These are phyloP conservation scores for Allomyces javanicus DNA, from an alignment of 192 early-diverging fungal species.

Conservation along the genomic window DNA sequence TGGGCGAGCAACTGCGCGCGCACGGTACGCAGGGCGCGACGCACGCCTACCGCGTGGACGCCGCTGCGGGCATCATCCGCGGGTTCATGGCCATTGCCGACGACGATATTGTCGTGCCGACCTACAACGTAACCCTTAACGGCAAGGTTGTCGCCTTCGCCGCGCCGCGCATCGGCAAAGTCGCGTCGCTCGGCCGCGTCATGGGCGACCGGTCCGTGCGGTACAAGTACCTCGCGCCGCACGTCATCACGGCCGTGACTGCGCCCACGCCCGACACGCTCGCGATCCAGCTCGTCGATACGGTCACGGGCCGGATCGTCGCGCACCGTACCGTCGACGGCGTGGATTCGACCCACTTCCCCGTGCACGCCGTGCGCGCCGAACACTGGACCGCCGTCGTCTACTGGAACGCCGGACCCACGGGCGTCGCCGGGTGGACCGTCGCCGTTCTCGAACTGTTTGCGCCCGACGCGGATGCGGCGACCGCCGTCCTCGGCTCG, in stretches of 20 bases:
- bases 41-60: too few species aligned
- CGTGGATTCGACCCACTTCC: constrained; percentile 21
- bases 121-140: too few species aligned
- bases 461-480: constrained; percentile 50
- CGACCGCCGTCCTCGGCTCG: constrained; percentile 45
- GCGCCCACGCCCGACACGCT: constrained; percentile 20
- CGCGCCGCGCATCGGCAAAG: constrained; percentile 7
- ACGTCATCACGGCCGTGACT: constrained; percentile 59
- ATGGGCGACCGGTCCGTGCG: constrained; percentile 84
- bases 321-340: constrained; percentile 44
- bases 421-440: constrained; percentile 32
- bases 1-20: too few species aligned
- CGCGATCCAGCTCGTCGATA: constrained; percentile 64
- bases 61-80: too few species aligned
- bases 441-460: constrained; percentile 70
- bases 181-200: constrained; percentile 80
- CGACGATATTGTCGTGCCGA: too few species aligned
- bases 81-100: too few species aligned
- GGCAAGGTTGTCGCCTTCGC: too few species aligned
- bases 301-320: constrained; percentile 66
- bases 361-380: constrained; percentile 45
- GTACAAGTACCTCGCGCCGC: constrained; percentile 99
- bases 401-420: constrained; percentile 63
- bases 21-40: too few species aligned
- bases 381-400: constrained; percentile 82